Conservation (phyloP, 2,329 filamentous ascomycete species). For the Ophiostoma australiae region DNA sequence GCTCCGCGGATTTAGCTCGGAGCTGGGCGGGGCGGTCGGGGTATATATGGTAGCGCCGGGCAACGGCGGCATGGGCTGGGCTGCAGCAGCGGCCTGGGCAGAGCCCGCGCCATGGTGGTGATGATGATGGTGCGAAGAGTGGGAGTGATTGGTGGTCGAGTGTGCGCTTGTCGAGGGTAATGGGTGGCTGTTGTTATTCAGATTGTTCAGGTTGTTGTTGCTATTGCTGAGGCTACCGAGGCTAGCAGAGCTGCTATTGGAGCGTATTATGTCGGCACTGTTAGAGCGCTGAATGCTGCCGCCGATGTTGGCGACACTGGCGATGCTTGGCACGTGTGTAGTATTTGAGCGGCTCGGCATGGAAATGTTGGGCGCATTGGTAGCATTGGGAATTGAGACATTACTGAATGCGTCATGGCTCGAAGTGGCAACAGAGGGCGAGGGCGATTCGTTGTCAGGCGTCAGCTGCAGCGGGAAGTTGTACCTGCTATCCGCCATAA, state of each 20-base stretch:
- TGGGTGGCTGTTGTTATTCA: slow-evolving; percentile 1
- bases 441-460: slow-evolving; percentile 24
- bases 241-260: background rate
- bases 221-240: background rate
- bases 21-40: slow-evolving; percentile 29
- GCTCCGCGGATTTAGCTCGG: slow-evolving; percentile 40
- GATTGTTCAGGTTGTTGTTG: background rate
- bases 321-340: background rate
- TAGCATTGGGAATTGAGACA: background rate
- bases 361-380: background rate
- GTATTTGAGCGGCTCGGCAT: slow-evolving; percentile 12
- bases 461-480: slow-evolving; percentile 17
- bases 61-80: slow-evolving; percentile 28
- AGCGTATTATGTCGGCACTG: slow-evolving; percentile 14
- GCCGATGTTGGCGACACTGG: slow-evolving; percentile 8
- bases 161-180: slow-evolving; percentile 14
- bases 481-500: slow-evolving; percentile 19
- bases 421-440: slow-evolving; percentile 5
- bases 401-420: slow-evolving; percentile 17
- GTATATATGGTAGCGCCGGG: slow-evolving; percentile 32
- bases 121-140: slow-evolving; percentile 19
- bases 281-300: slow-evolving; percentile 5
- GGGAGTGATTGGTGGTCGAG: slow-evolving; percentile 6
- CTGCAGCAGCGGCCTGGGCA: slow-evolving; percentile 19
- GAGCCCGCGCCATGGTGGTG: slow-evolving; percentile 21